Conservation (phyloP, 225 moss, liverwort and hornwort species). For the Bryum argenteum region DNA sequence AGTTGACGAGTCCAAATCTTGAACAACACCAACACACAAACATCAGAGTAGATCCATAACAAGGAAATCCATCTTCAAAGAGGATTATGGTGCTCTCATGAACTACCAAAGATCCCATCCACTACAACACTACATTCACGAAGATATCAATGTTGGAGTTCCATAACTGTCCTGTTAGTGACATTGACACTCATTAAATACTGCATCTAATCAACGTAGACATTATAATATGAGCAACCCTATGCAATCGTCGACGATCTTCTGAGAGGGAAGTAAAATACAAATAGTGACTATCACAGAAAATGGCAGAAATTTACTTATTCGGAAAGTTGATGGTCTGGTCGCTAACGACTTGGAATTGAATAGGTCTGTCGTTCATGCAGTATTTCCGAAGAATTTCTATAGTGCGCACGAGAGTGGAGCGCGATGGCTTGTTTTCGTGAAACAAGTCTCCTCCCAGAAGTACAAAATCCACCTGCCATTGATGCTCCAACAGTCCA, state of each 20-base stretch:
- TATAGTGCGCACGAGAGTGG: constrained; percentile 88
- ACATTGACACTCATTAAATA: background rate
- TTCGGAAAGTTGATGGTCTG: constrained; percentile 96
- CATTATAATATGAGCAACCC: background rate
- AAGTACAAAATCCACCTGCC: constrained; percentile 92
- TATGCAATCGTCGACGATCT: background rate
- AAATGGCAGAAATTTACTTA: constrained; percentile 50
- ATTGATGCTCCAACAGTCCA: constrained; percentile 5
- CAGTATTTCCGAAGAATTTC: constrained; percentile 96
- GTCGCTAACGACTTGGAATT: constrained; percentile 97
- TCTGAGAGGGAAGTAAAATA: background rate
- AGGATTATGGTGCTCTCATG: constrained; percentile 5
- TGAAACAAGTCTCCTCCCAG: constrained; percentile 98
- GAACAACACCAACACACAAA: constrained; percentile 35
- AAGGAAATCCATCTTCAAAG: constrained; percentile 13
- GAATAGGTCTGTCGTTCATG: constrained; percentile 85
- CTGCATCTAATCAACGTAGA: background rate
- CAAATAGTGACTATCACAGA: background rate
- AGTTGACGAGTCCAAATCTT: constrained; percentile 94
- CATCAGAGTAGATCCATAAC: constrained; percentile 19
- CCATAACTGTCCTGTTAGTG: background rate
- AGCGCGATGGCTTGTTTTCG: constrained; percentile 98
- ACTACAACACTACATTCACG: constrained; percentile 12
- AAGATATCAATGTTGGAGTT: constrained; percentile 4
- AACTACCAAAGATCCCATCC: constrained; percentile 7